Percentiles rank a stretch among this genome's conserved stretches.
Evolutionary conservation across 768 basidiomycete genomes (phyloP).

Genomic region (Crassisporium funariophilum): DNA sequence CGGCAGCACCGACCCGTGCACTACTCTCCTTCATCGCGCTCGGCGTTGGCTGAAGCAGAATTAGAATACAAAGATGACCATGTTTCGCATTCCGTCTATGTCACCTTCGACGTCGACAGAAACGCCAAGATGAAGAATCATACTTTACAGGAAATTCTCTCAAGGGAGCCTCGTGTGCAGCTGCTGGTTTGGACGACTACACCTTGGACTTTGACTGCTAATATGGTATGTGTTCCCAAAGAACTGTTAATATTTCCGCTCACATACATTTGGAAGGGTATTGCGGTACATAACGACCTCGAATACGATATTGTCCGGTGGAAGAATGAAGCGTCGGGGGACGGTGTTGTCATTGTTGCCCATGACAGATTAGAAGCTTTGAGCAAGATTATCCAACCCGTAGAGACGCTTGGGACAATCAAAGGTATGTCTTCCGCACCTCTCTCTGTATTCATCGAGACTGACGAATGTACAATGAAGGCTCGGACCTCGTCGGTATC

Average conservation of each 20-base stretch:
- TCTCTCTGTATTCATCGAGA: not conserved
- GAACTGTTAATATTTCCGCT: not conserved
- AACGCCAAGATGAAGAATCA: conserved; percentile 18
- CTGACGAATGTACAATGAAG: conserved; percentile 17
- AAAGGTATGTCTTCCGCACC: conserved; percentile 32
- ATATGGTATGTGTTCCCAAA: conserved; percentile 64
- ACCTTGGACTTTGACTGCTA: conserved; percentile 94
- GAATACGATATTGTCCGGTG: conserved; percentile 57
- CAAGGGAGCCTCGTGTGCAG: conserved; percentile 37
- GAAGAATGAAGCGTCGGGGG: conserved; percentile 11
- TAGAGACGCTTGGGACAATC: conserved; percentile 38
- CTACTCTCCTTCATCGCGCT: conserved; percentile 92
- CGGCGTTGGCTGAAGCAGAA: conserved; percentile 95
- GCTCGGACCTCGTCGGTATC: conserved; percentile 59
- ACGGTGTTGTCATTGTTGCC: conserved; percentile 47
- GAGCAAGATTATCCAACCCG: conserved; percentile 34
- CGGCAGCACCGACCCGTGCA: conserved; percentile 88
- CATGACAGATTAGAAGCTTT: conserved; percentile 50
- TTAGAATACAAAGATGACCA: conserved; percentile 89
- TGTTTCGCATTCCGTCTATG: conserved; percentile 85
- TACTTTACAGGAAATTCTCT: conserved; percentile 34
- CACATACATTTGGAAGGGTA: conserved; percentile 63
- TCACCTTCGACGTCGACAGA: conserved; percentile 67
- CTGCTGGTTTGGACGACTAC: conserved; percentile 96
- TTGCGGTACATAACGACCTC: conserved; percentile 79